phyloP scores from a whole-genome alignment of 331 rosid species.

The Malus hybrid region DNA sequence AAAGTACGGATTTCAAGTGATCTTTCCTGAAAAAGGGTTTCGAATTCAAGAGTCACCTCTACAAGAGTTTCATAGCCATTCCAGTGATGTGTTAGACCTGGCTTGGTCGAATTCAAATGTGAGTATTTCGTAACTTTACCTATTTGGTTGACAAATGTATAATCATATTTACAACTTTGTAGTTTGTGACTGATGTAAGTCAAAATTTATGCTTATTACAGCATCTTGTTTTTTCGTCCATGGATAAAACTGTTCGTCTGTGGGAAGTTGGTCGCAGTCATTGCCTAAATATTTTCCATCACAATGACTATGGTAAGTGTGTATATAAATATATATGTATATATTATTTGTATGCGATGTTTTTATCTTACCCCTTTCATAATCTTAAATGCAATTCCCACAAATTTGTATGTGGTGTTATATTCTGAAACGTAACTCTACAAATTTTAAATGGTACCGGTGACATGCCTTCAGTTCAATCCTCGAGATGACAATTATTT shows the following conservation, averaged over 20 bases:
- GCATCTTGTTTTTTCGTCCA: conserved; percentile 75
- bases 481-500: conserved; percentile 67
- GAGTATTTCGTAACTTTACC: conserved; percentile 26
- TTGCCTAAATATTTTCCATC: conserved; percentile 54
- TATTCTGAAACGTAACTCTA: conserved; percentile 1
- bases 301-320: conserved; percentile 63
- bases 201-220: conserved; percentile 25
- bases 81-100: conserved; percentile 72
- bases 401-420: not conserved
- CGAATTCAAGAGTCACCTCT: conserved; percentile 64
- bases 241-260: conserved; percentile 75
- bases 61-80: conserved; percentile 69
- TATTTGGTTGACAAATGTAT: not conserved
- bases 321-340: too few relatives aligned
- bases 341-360: not conserved
- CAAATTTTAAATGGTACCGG: conserved; percentile 36
- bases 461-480: conserved; percentile 86
- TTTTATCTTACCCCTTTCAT: too few relatives aligned
- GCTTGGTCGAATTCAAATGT: conserved; percentile 90
- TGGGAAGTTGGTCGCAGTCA: conserved; percentile 59
- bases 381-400: too few relatives aligned
- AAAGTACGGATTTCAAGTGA: conserved; percentile 28
- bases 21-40: conserved; percentile 59
- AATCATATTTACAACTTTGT: not conserved
- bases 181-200: conserved; percentile 5